These are phyloP conservation scores for Encephalitozoon intestinalis DNA, from an alignment of 371 early-diverging fungal species.

Conservation along the genomic window DNA sequence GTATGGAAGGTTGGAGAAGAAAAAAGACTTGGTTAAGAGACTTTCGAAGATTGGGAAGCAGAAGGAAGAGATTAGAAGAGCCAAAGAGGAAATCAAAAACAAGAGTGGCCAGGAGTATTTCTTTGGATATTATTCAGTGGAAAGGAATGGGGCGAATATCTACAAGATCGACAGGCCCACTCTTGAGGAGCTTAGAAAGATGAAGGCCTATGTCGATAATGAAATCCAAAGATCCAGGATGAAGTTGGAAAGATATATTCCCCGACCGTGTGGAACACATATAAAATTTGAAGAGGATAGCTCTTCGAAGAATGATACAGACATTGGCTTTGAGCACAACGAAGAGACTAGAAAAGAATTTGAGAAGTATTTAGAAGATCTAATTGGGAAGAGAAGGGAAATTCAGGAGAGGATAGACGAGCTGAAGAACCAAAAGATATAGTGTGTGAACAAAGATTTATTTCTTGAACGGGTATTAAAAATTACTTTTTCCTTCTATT, in stretches of 20 bases:
- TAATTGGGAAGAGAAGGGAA: slow-evolving; percentile 18
- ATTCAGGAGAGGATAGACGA: neutral
- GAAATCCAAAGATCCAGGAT: slow-evolving; percentile 34
- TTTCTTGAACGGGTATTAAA: neutral
- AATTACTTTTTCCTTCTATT: neutral
- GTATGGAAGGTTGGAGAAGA: slow-evolving; percentile 46
- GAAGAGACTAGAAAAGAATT: neutral
- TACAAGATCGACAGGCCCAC: neutral
- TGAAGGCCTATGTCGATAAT: slow-evolving; percentile 22
- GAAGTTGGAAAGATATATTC: slow-evolving; percentile 6
- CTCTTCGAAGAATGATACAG: neutral
- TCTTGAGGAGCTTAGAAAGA: slow-evolving; percentile 28
- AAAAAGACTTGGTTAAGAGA: slow-evolving; percentile 40
- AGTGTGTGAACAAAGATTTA: neutral
- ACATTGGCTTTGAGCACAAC: neutral
- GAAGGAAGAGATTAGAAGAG: slow-evolving; percentile 40
- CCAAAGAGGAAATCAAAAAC: slow-evolving; percentile 32
- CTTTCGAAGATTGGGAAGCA: slow-evolving; percentile 34
- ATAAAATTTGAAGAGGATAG: slow-evolving; percentile 24
- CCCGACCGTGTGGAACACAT: neutral
- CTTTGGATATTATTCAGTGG: slow-evolving; percentile 42
- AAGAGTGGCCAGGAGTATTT: slow-evolving; percentile 51
- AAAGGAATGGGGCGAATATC: slow-evolving; percentile 9
- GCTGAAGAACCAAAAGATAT: neutral
- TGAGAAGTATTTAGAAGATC: slow-evolving; percentile 10